Conservation (phyloP, 2,329 filamentous ascomycete genomes). For the Xylariomycetidae sp. region DNA sequence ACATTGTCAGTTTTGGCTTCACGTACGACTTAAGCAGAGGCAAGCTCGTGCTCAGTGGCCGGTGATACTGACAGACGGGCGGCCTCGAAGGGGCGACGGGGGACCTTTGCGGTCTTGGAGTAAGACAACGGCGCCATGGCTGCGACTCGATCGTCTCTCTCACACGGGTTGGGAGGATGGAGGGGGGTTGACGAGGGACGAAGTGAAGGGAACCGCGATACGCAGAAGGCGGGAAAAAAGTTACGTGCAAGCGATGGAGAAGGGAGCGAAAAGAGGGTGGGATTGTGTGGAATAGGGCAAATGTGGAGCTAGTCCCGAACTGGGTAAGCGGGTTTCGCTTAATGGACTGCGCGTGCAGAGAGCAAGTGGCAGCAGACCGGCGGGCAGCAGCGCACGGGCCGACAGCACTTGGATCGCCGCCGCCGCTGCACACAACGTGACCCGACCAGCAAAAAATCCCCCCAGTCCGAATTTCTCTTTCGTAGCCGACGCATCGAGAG, state of each 20-base stretch:
- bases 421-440: slow-evolving; percentile 11
- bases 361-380: not conserved
- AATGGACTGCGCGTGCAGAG: slow-evolving; percentile 10
- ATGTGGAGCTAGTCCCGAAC: slow-evolving; percentile 10
- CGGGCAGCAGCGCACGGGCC: slow-evolving; percentile 7
- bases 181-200: slow-evolving; percentile 15
- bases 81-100: slow-evolving; percentile 96
- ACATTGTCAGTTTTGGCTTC: slow-evolving; percentile 59
- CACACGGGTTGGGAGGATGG: slow-evolving; percentile 8
- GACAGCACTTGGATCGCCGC: no score
- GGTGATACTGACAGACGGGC: slow-evolving; percentile 97
- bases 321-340: slow-evolving; percentile 17
- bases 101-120: slow-evolving; percentile 99
- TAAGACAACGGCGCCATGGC: slow-evolving; percentile 60
- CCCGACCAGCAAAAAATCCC: slow-evolving; percentile 14
- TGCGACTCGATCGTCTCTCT: slow-evolving; percentile 31
- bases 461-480: slow-evolving; percentile 20
- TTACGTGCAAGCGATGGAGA: slow-evolving; percentile 11
- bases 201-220: slow-evolving; percentile 9
- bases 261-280: slow-evolving; percentile 10
- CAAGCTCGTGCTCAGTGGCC: slow-evolving; percentile 99
- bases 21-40: slow-evolving; percentile 92
- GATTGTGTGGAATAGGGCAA: slow-evolving; percentile 28
- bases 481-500: slow-evolving; percentile 14
- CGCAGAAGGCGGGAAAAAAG: slow-evolving; percentile 13